Conservation (phyloP, 495 filamentous ascomycete genomes). For the Pyrenopolyporus hunteri region DNA sequence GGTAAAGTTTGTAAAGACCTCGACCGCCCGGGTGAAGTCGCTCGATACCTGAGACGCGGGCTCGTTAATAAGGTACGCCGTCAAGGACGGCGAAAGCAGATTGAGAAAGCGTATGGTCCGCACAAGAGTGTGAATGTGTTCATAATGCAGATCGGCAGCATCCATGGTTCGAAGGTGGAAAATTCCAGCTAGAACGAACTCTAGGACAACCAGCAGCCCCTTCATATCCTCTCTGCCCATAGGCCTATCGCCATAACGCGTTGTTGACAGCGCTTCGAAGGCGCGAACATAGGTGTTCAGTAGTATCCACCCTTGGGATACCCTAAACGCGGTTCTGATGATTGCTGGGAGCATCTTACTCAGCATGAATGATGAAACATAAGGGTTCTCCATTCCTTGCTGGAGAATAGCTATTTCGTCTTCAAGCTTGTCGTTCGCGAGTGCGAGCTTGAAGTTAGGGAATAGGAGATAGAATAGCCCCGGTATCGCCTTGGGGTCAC, state of each 20-base stretch:
- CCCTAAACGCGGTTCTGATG: conserved; percentile 35
- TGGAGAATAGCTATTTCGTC: conserved; percentile 49
- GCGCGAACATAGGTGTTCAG: conserved; percentile 49
- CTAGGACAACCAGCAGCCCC: conserved; percentile 31
- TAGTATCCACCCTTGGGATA: conserved; percentile 42
- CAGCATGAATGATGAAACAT: conserved; percentile 53
- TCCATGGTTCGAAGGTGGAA: conserved; percentile 11
- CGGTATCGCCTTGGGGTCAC: conserved; percentile 47
- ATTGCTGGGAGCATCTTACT: conserved; percentile 52
- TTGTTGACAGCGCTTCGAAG: conserved; percentile 34
- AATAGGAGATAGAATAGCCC: conserved; percentile 58
- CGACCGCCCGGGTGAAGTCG: conserved; percentile 13
- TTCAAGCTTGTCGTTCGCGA: conserved; percentile 47
- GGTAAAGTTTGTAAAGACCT: conserved; percentile 31
- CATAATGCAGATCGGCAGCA: conserved; percentile 1
- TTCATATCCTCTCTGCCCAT: conserved; percentile 36
- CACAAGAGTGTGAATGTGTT: conserved; percentile 27
- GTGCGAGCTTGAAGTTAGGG: conserved; percentile 57
- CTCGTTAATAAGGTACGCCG: conserved; percentile 37
- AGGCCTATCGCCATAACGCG: conserved; percentile 37
- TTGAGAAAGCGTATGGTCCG: conserved; percentile 31
- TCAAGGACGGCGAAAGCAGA: conserved; percentile 34
- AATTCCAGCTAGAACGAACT: conserved; percentile 18
- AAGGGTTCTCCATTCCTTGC: conserved; percentile 47
- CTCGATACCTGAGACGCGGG: conserved; percentile 19